Base-by-base conservation (phyloP, 306 rosid species). In the Cucurbita pepo region DNA sequence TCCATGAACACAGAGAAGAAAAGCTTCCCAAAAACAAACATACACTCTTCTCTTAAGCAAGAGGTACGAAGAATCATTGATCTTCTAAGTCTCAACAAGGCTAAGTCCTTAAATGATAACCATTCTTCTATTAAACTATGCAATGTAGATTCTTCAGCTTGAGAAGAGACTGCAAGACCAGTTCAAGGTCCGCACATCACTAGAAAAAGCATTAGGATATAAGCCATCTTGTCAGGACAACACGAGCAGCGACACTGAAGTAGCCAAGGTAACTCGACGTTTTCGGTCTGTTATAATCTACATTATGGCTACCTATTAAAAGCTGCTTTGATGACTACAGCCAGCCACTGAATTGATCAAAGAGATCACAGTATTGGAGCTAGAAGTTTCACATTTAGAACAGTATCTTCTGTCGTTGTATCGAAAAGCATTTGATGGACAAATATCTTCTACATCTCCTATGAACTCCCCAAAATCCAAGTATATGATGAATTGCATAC, bases 391-490 rank as follows among this genome's bases (percentile, higher is more conserved):
- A 60, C 88, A 95, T 83, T 87, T 95, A 84, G 99, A 95, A 73
- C 99, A 95, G 44, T 95, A 95, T 77, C 97, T 95, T 82, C 96
- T 95, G 69, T 85, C 95, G 10, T 77, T 91, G 76, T 95, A 95
- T 81, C 95, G 99, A 22, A 88, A 81, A 79, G 96, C 96, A 59
- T 91, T 91, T 78, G 95, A 95, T 82, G 95, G 83, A 64, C 86
- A 85, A 76, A n/a, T 79, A 66, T 75, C 90, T 71, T 80, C 84
- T 34, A 76, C 75, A n/a, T 82, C 94, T 81, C 94, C 86, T 71
- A n/a, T 22, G 67, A 74, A 77, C 59, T 77, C 85, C 61, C 88
- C 86, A 16, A 75, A 71, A 76, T 78, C 55, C 64, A 76, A 79
- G 69, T 40, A 78, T 61, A 34, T 58, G 53, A 79, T 80, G 72